A percentile compares a stretch with the other conserved stretches of the same genome.
Evolutionary conservation across 2,329 filamentous ascomycete species (phyloP).

Genomic region (Alternaria metachromatica): DNA sequence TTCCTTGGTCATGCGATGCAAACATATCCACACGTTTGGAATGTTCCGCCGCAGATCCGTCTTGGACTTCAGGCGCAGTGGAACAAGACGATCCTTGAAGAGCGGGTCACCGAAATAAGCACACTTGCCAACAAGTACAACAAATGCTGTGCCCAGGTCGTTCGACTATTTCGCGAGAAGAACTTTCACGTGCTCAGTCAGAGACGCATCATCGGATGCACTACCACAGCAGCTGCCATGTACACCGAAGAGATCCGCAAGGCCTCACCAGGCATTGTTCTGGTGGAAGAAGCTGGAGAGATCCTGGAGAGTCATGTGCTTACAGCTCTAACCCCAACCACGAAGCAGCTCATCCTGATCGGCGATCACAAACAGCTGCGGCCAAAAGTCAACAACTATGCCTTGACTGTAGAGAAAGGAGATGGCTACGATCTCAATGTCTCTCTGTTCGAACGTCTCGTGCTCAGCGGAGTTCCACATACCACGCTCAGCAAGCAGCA

Average conservation of each 20-base stretch:
- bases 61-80: conserved; percentile 36
- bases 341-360: conserved; percentile 71
- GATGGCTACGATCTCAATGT: conserved; percentile 71
- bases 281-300: conserved; percentile 77
- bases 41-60: conserved; percentile 52
- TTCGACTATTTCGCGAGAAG: conserved; percentile 33
- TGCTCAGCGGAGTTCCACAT: conserved; percentile 62
- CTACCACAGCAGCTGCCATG: conserved; percentile 73
- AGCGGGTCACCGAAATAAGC: conserved; percentile 56
- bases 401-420: conserved; percentile 67
- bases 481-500: conserved; percentile 67
- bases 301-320: conserved; percentile 73
- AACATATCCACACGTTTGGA: conserved; percentile 58
- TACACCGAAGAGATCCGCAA: conserved; percentile 62
- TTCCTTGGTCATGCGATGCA: conserved; percentile 44
- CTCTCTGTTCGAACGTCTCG: conserved; percentile 73
- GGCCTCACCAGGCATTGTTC: conserved; percentile 64
- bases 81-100: conserved; percentile 51
- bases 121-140: conserved; percentile 53
- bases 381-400: conserved; percentile 69
- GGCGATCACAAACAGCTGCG: conserved; percentile 77
- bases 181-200: conserved; percentile 50
- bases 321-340: conserved; percentile 62
- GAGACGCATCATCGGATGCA: conserved; percentile 71
- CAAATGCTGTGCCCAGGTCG: conserved; percentile 50